Percentiles rank a stretch among this genome's conserved stretches.
phyloP scores from a whole-genome alignment of 306 rosid genomes.

The Prunus armeniaca region DNA sequence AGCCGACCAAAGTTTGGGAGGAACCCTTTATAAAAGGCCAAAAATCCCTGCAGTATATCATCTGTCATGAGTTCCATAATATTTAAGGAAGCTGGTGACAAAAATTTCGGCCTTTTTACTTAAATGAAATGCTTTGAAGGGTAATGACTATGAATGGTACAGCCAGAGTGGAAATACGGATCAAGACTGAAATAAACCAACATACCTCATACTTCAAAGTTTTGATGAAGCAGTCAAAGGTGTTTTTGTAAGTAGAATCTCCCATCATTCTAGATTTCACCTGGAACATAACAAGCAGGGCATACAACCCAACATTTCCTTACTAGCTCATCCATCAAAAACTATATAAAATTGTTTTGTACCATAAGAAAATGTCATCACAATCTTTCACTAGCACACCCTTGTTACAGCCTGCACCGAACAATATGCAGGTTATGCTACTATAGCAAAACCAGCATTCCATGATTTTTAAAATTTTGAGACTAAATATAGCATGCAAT shows the following conservation, averaged over 20 bases:
- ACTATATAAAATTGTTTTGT: conserved; percentile 25
- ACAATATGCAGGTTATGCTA: conserved; percentile 10
- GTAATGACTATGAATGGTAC: neutral
- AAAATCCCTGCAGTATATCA: conserved; percentile 68
- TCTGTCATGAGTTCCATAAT: conserved; percentile 15
- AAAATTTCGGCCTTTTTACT: neutral
- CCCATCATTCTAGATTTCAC: conserved; percentile 99
- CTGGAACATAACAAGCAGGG: conserved; percentile 46
- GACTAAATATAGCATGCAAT: neutral
- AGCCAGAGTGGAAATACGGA: neutral
- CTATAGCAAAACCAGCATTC: conserved; percentile 10
- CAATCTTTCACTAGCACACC: conserved; percentile 29
- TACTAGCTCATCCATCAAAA: conserved; percentile 30
- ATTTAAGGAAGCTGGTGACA: conserved; percentile 1
- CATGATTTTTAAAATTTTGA: neutral
- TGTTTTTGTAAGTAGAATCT: conserved; percentile 81
- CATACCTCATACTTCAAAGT: conserved; percentile 81
- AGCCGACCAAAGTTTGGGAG: conserved; percentile 80
- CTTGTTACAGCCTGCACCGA: conserved; percentile 22
- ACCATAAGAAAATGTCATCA: conserved; percentile 22
- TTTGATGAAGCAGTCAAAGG: conserved; percentile 86
- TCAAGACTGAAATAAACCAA: conserved; percentile 18
- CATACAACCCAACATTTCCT: conserved; percentile 29
- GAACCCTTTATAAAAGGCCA: conserved; percentile 96
- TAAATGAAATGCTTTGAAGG: neutral